Evolutionary conservation across 2,329 filamentous ascomycete genomes (phyloP), one percentile per base, ranked within the genome.

Genomic region (Alternaria rosae): DNA sequence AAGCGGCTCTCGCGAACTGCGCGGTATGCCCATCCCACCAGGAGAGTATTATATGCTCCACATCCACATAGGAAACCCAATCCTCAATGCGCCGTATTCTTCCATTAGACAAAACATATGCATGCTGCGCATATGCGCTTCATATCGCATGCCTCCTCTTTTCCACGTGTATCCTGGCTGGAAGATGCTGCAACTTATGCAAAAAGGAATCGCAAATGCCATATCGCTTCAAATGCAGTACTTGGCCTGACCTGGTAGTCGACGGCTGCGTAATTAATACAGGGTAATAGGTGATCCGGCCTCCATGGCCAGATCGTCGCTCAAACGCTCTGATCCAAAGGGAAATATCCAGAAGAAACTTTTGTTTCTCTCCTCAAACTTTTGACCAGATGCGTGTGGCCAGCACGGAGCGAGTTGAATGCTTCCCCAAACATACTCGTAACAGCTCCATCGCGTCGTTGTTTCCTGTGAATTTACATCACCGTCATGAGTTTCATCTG

Each of bases 401-500:
- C 54, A 59, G 56, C 65, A 57, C 57, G 48, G 51, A 62, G 25
- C 51, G 51, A 48, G 51, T 59, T 45, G 23, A 52, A 45, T 51
- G 38, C 38, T 21, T 57, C 32, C 30, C 51, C 25, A 23, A 56
- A 38, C 26, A 57, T 57, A 45, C 52, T 61, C 57, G 57, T 60
- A 50, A 43, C 42, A 41, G 48, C 47, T 65, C 59, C 62, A 50
- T 65, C 61, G 62, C 47, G 54, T 61, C 63, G 63, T 70, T 62
- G 62, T 72, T 68, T 64, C 62, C 65, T 62, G 59, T 59, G 60
- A 55, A 56, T 73, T 67, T 76, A 79, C 75, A 78, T 79, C 64
- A 80, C 76, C 57, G 76, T 79, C 78, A 79, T 79, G 73, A 79
- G 70, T 72, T 79, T 78, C 76, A 78, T 78, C 56, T 78, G 76